phyloP scores from a whole-genome alignment of 2,329 filamentous ascomycete genomes.

The Aspergillus persii region DNA sequence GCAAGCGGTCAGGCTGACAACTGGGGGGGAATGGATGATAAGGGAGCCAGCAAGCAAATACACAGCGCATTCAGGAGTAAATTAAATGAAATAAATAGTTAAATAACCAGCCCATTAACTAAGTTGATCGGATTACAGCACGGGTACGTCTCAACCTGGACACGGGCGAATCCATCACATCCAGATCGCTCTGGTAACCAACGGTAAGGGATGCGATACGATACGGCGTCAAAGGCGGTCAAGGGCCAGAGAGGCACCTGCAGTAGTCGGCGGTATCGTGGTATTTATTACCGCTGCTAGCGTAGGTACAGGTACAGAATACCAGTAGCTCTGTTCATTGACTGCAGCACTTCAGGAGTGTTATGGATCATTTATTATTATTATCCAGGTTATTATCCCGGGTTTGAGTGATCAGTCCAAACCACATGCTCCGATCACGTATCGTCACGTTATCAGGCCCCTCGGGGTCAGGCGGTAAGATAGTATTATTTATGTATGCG shows the following conservation, averaged over 20 bases:
- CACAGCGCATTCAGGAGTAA: neutral
- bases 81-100: neutral
- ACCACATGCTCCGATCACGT: neutral
- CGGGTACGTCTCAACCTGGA: no score
- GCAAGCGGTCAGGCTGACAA: conserved; percentile 14
- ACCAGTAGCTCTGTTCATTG: no score
- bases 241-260: neutral
- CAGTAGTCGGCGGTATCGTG: neutral
- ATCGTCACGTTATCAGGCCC: neutral
- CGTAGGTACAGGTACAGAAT: neutral
- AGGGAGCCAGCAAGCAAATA: neutral
- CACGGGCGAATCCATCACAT: no score
- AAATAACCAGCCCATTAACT: neutral
- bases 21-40: neutral
- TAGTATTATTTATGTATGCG: no score
- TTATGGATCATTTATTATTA: no score
- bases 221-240: neutral
- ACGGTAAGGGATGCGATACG: neutral
- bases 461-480: neutral
- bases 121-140: no score
- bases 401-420: no score
- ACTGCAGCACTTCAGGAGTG: no score
- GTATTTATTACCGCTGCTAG: neutral
- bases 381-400: no score
- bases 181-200: neutral